Conservation (phyloP, 2,329 filamentous ascomycete genomes). For the Fusarium sp. region DNA sequence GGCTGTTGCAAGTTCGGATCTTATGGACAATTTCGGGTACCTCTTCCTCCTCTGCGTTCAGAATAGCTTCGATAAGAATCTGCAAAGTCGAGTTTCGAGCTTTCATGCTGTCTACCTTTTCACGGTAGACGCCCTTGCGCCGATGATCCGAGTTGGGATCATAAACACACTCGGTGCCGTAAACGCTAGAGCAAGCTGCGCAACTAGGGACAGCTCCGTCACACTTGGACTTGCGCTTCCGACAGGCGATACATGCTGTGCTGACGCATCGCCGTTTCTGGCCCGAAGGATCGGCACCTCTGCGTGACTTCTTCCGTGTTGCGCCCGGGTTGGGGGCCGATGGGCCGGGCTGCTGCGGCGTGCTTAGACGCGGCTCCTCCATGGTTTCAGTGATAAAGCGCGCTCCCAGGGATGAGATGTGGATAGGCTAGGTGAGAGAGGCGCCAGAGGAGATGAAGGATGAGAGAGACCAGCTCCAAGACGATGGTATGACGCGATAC, state of each 20-base stretch:
- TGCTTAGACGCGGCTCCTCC: slow-evolving; percentile 29
- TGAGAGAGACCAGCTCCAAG: neutral
- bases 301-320: slow-evolving; percentile 60
- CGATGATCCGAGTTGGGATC: slow-evolving; percentile 96
- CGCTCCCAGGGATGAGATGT: neutral
- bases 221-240: slow-evolving; percentile 86
- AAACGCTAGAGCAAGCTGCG: slow-evolving; percentile 95
- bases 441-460: neutral
- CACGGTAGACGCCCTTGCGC: slow-evolving; percentile 95
- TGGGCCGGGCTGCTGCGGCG: slow-evolving; percentile 18
- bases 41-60: slow-evolving; percentile 90
- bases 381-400: slow-evolving; percentile 22
- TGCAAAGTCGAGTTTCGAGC: slow-evolving; percentile 88
- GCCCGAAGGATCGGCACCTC: slow-evolving; percentile 57
- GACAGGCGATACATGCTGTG: slow-evolving; percentile 85
- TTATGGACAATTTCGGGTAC: slow-evolving; percentile 83
- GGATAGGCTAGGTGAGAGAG: slow-evolving; percentile 4
- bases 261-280: slow-evolving; percentile 82
- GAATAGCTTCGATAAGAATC: slow-evolving; percentile 90
- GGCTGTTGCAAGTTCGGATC: slow-evolving; percentile 85
- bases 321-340: slow-evolving; percentile 17
- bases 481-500: slow-evolving; percentile 24
- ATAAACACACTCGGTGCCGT: slow-evolving; percentile 90
- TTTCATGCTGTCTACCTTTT: slow-evolving; percentile 89
- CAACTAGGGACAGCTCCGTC: slow-evolving; percentile 92